Evolutionary conservation across 2,329 filamentous ascomycete species (phyloP), one percentile per base, ranked within the genome.

Genomic region (Colletotrichum neosansevieriae): DNA sequence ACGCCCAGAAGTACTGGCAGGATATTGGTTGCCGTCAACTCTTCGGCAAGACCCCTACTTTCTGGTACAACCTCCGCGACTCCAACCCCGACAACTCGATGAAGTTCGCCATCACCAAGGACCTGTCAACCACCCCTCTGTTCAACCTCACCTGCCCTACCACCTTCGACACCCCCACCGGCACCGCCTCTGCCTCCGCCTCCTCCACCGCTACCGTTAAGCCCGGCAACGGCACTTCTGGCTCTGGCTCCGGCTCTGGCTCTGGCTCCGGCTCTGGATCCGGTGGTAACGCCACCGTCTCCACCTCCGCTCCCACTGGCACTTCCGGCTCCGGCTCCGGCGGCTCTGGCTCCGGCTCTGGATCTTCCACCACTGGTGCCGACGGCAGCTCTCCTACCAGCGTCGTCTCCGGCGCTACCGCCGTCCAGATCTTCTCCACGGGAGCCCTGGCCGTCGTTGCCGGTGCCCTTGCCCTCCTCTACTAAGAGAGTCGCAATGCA

Each of bases 1-100:
- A 91, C 75, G 87, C 89, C 69, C 83, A 89, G 81, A 82, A 80
- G 71, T 92, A 89, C 83, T 92, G 89, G 88, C 79, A 84, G 58
- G 79, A 85, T 42, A 80, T 91, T 70, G 89, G 84, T 59, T 92
- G 90, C 83, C 80, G 82, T 70, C 79, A 82, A 69, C 86, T 89
- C 75, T 87, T 87, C 76, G 80, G 83, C 76, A 80, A 85, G 78
- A 80, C 78, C 42, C 82, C 86, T 71, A 87, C 85, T 60, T 90
- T 88, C 79, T 89, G 87, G 87, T 90, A 90, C 79, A 84, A 80
- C 71, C 83, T 89, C 72, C 84, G 86, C 63, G 88, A 90, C 77
- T 87, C 85, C 76, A 88, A 88, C 82, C 83, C 85, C 57, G 85
- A 83, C 76, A 88, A 88, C 82, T 74, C 82, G 75, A 82, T 85